Conservation (phyloP, 2,329 filamentous ascomycete genomes). For the Lasiodiplodia sp. region DNA sequence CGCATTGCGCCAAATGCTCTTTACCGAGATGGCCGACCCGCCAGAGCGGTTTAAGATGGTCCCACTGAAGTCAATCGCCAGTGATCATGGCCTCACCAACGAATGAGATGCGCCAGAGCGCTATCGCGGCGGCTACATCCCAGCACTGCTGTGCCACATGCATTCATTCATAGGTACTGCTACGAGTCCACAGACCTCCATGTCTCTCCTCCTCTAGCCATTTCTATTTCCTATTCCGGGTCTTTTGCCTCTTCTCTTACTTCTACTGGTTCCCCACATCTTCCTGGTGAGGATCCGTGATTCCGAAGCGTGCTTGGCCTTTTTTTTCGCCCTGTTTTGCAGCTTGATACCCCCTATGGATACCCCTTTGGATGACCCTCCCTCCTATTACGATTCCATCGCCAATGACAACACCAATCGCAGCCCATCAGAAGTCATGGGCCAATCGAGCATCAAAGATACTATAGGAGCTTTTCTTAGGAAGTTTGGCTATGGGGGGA, state of each 20-base stretch:
- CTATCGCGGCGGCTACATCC: conserved; percentile 8
- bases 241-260: neutral
- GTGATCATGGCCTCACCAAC: neutral
- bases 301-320: neutral
- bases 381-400: neutral
- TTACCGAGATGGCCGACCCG: neutral
- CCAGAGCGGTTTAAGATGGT: neutral
- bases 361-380: neutral
- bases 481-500: neutral
- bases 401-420: neutral
- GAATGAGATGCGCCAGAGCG: neutral
- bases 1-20: neutral
- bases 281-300: neutral
- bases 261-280: neutral
- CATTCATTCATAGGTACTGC: conserved; percentile 7
- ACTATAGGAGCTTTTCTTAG: neutral
- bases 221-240: neutral
- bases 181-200: neutral
- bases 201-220: neutral
- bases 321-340: neutral
- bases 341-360: neutral
- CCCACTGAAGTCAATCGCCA: neutral
- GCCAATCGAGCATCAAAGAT: neutral
- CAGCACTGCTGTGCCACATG: neutral
- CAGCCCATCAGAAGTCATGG: neutral